phyloP scores from a whole-genome alignment of 2,329 filamentous ascomycete genomes.

The Exophiala spinifera region DNA sequence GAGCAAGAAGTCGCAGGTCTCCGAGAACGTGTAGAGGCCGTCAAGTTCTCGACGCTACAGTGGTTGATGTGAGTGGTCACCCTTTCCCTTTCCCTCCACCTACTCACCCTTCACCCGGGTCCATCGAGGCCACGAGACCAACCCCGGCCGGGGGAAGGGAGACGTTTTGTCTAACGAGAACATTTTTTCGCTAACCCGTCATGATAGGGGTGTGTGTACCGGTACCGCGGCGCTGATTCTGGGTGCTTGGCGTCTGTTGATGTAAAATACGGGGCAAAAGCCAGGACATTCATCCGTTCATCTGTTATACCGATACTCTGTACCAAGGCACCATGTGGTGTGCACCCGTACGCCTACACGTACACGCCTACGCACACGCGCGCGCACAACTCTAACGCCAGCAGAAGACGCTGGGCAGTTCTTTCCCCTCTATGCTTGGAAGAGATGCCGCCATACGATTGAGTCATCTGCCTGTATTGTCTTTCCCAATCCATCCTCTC shows the following conservation, averaged over 20 bases:
- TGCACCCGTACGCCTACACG: too few relatives aligned
- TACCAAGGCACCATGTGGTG: too few relatives aligned
- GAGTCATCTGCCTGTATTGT: too few relatives aligned
- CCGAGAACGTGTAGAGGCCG: constrained; percentile 87
- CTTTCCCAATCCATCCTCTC: too few relatives aligned
- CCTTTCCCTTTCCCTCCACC: neutral
- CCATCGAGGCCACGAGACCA: too few relatives aligned
- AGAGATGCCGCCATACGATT: too few relatives aligned
- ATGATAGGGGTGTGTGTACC: constrained; percentile 59
- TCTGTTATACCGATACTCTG: too few relatives aligned
- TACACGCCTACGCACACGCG: too few relatives aligned
- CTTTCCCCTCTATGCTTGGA: neutral
- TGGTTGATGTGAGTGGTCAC: constrained; percentile 86
- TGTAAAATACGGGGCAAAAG: constrained; percentile 45
- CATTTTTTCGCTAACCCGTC: constrained; percentile 30
- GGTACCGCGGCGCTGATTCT: constrained; percentile 64
- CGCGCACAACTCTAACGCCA: neutral
- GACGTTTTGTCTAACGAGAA: too few relatives aligned
- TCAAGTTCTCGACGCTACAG: constrained; percentile 97
- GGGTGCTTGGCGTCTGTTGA: constrained; percentile 65
- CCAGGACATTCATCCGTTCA: neutral
- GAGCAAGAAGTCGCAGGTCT: constrained; percentile 93
- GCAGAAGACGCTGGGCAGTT: neutral
- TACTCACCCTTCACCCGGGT: too few relatives aligned
- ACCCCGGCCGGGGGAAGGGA: too few relatives aligned